phyloP scores from a whole-genome alignment of 2,329 filamentous ascomycete genomes.

The Allantophomopsis cytisporea region DNA sequence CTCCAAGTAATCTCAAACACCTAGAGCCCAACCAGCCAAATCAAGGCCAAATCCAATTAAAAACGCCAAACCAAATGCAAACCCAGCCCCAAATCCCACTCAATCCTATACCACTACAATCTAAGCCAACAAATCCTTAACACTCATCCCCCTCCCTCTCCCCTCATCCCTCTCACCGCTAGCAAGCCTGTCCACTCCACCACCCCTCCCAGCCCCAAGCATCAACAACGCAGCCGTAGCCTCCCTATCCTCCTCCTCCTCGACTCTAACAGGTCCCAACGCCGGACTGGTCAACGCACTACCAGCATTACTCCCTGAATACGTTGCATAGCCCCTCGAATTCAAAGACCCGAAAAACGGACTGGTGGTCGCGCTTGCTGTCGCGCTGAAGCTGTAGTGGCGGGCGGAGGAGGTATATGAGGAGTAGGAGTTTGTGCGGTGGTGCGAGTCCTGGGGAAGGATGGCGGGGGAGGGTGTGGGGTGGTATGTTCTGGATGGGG shows the following conservation, averaged over 20 bases:
- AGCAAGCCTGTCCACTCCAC: constrained; percentile 25
- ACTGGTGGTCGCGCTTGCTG: constrained; percentile 34
- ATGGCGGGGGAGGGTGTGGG: constrained; percentile 38
- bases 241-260: constrained; percentile 40
- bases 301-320: constrained; percentile 21
- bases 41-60: too few relatives aligned
- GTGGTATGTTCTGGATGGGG: constrained; percentile 20
- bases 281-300: constrained; percentile 43
- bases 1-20: too few relatives aligned
- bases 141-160: constrained; percentile 34
- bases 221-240: constrained; percentile 79
- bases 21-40: too few relatives aligned
- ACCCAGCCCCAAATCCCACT: too few relatives aligned
- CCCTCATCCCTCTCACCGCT: constrained; percentile 8
- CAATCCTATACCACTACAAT: too few relatives aligned
- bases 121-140: constrained; percentile 30
- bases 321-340: constrained; percentile 18
- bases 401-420: constrained; percentile 26
- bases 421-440: constrained; percentile 38
- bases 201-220: constrained; percentile 60
- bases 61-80: too few relatives aligned
- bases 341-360: constrained; percentile 40
- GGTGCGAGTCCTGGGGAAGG: constrained; percentile 27
- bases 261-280: constrained; percentile 39
- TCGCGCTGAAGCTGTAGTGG: constrained; percentile 35